phyloP scores from a whole-genome alignment of 2,329 filamentous ascomycete genomes.

The Fusarium compactum region DNA sequence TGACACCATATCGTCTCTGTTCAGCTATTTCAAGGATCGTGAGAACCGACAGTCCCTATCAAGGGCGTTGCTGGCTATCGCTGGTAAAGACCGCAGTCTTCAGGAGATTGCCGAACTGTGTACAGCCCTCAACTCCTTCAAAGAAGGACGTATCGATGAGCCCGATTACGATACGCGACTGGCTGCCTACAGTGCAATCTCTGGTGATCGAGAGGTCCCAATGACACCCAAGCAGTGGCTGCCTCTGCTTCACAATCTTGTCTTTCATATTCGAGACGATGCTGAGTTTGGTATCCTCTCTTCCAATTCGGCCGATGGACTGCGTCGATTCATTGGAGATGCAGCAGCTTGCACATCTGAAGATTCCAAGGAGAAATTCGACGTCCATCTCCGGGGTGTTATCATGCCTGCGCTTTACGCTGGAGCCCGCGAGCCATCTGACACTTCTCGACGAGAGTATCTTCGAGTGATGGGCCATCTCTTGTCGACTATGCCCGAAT shows the following conservation, averaged over 20 bases:
- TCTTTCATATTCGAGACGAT: slow-evolving; percentile 86
- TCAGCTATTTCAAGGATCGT: slow-evolving; percentile 89
- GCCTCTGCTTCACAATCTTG: slow-evolving; percentile 87
- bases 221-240: slow-evolving; percentile 84
- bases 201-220: slow-evolving; percentile 67
- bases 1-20: slow-evolving; percentile 81
- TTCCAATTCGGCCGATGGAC: slow-evolving; percentile 81
- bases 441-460: slow-evolving; percentile 86
- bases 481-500: slow-evolving; percentile 76
- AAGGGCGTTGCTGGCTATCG: slow-evolving; percentile 77
- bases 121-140: slow-evolving; percentile 83
- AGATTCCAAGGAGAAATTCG: slow-evolving; percentile 59
- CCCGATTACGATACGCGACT: slow-evolving; percentile 89
- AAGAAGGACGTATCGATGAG: slow-evolving; percentile 78
- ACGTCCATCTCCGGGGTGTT: slow-evolving; percentile 70
- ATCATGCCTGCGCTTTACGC: slow-evolving; percentile 81
- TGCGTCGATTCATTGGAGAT: slow-evolving; percentile 82
- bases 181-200: slow-evolving; percentile 79
- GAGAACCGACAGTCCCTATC: slow-evolving; percentile 80
- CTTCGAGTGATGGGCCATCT: slow-evolving; percentile 83
- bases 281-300: slow-evolving; percentile 89
- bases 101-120: slow-evolving; percentile 77
- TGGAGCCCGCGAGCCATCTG: slow-evolving; percentile 82
- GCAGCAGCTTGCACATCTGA: slow-evolving; percentile 57
- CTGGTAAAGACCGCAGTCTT: slow-evolving; percentile 71